Evolutionary conservation across 2,329 filamentous ascomycete species (phyloP).

Genomic region (Metarhizium brunneum): DNA sequence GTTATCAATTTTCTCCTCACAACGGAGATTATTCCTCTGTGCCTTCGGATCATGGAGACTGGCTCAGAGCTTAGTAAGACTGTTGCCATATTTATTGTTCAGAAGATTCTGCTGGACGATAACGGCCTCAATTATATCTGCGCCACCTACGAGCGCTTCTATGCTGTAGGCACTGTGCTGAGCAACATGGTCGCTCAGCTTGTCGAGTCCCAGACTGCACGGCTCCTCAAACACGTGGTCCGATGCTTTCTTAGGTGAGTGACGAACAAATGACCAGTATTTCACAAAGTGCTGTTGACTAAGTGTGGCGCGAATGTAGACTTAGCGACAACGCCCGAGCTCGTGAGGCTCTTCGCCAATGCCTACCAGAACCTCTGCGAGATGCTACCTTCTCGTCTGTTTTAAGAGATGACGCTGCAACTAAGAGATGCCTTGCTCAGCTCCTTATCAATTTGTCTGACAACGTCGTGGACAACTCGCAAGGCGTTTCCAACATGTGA

Average conservation of each 20-base stretch:
- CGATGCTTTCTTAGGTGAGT: conserved; percentile 86
- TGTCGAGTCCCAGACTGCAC: conserved; percentile 93
- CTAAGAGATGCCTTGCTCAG: conserved; percentile 95
- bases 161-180: conserved; percentile 91
- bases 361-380: conserved; percentile 93
- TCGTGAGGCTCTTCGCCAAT: conserved; percentile 88
- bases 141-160: conserved; percentile 96
- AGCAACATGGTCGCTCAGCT: conserved; percentile 99
- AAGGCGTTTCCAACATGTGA: conserved; percentile 26
- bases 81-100: conserved; percentile 97
- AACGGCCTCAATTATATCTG: conserved; percentile 97
- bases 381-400: conserved; percentile 97
- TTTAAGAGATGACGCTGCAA: conserved; percentile 91
- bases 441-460: conserved; percentile 94
- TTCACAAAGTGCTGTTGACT: conserved; percentile 5
- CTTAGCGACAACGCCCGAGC: conserved; percentile 94
- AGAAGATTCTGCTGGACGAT: conserved; percentile 96
- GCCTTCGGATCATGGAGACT: conserved; percentile 97
- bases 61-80: conserved; percentile 98
- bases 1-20: conserved; percentile 98
- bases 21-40: conserved; percentile 96
- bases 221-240: conserved; percentile 94
- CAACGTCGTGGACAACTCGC: conserved; percentile 53
- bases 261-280: conserved; percentile 8
- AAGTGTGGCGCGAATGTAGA: conserved; percentile 34